These are phyloP conservation scores for Penicillium silybi DNA, from an alignment of 495 filamentous ascomycete species.

Conservation along the genomic window DNA sequence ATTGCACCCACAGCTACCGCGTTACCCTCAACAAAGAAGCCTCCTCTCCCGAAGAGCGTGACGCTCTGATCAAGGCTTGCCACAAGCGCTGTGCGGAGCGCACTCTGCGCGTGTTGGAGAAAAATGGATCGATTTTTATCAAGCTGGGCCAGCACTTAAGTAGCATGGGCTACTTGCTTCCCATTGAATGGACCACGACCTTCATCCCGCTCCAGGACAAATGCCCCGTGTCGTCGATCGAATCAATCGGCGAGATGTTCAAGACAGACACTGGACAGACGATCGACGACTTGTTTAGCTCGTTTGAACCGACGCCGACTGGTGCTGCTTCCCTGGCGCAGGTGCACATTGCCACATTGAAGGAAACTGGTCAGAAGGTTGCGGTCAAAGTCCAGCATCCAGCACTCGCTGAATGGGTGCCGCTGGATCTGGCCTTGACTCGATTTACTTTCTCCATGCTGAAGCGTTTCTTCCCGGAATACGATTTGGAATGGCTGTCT, in stretches of 20 bases:
- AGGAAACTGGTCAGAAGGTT: constrained; percentile 81
- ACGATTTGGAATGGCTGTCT: constrained; percentile 93
- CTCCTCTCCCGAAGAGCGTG: constrained; percentile 56
- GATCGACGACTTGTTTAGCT: constrained; percentile 78
- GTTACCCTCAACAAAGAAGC: constrained; percentile 66
- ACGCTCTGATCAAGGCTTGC: constrained; percentile 69
- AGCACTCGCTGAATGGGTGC: constrained; percentile 83
- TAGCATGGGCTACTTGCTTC: constrained; percentile 94
- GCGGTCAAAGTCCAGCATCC: constrained; percentile 99
- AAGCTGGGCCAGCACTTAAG: constrained; percentile 96
- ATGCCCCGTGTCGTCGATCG: constrained; percentile 88
- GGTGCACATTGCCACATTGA: constrained; percentile 86
- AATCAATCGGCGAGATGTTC: constrained; percentile 86
- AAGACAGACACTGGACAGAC: constrained; percentile 71
- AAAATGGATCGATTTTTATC: constrained; percentile 96
- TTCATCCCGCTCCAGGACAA: constrained; percentile 96
- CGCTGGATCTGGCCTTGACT: constrained; percentile 82
- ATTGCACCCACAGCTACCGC: constrained; percentile 60
- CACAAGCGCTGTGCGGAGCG: constrained; percentile 91
- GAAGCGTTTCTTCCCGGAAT: constrained; percentile 93
- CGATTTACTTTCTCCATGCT: constrained; percentile 84
- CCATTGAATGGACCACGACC: constrained; percentile 89
- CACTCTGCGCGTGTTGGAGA: constrained; percentile 81
- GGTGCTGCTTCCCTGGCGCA: constrained; percentile 94
- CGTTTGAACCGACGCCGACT: constrained; percentile 75